Evolutionary conservation across 2,329 filamentous ascomycete species (phyloP).

Genomic region (Penicillium olsonii): DNA sequence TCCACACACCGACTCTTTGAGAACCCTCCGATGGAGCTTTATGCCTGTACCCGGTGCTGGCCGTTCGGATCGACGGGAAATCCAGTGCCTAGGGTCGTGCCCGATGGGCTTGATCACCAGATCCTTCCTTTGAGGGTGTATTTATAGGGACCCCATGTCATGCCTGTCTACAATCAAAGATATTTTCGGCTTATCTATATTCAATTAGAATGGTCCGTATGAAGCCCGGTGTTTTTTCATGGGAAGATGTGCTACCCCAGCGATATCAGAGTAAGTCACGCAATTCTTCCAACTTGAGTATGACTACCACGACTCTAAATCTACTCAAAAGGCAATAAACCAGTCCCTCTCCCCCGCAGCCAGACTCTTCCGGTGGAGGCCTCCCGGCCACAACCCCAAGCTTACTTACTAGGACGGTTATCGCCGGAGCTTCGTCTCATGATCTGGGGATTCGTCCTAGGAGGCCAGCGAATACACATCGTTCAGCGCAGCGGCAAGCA

Average conservation of each 20-base stretch:
- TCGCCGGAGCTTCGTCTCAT: slow-evolving; percentile 39
- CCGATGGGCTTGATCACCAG: slow-evolving; percentile 16
- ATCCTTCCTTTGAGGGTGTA: slow-evolving; percentile 1
- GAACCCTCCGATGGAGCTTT: not conserved
- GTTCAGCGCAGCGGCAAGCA: slow-evolving; percentile 34
- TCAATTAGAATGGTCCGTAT: slow-evolving; percentile 32
- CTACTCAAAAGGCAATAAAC: slow-evolving; percentile 30
- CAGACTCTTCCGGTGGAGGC: slow-evolving; percentile 9
- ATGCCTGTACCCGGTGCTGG: slow-evolving; percentile 7
- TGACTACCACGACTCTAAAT: slow-evolving; percentile 4
- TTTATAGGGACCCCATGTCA: not conserved
- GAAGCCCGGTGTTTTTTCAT: slow-evolving; percentile 41
- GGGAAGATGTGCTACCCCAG: slow-evolving; percentile 43
- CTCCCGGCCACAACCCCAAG: slow-evolving; percentile 26
- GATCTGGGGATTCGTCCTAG: slow-evolving; percentile 39
- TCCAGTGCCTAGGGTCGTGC: not conserved
- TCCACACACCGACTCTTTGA: slow-evolving; percentile 6
- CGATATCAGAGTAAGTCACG: slow-evolving; percentile 40
- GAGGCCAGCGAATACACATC: slow-evolving; percentile 36
- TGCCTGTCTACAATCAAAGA: not conserved
- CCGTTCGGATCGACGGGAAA: slow-evolving; percentile 17
- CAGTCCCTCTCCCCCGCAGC: slow-evolving; percentile 22
- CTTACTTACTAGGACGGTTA: slow-evolving; percentile 32
- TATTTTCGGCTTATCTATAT: not conserved
- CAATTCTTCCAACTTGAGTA: not conserved